Evolutionary conservation across 352 stramenopile species (phyloP), one percentile per base, ranked within the genome.

Genomic region (Phytopythium chamaehyphon): DNA sequence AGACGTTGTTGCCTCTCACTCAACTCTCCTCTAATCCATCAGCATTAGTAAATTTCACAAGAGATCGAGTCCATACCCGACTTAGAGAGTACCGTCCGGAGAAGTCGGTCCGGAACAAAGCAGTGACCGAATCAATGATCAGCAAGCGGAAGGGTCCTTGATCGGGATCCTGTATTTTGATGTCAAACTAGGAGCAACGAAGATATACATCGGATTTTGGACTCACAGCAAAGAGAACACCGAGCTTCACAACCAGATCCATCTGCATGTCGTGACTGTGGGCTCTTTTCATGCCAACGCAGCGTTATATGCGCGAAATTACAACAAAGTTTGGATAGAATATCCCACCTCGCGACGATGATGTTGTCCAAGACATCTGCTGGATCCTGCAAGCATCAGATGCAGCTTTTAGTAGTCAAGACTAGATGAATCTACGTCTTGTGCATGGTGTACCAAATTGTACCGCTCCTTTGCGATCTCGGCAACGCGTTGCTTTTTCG

Each of bases 301-400:
- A 24, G 14, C 8, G 19, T 40, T 0, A 59, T 8, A 48, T 43
- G 44, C 28, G 31, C 10, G 15, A 28, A 11, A 31, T 10, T 26
- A 1, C 6, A 18, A 14, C 1, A 26, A n/a, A 42, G n/a, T 47
- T 24, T 31, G 16, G 42, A 40, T 23, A 40, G 14, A 31, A 26
- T n/a, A 4, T 51, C 5, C 46, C 46, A 90, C 78, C 87, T 78
- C 15, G 89, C 90, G 35, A 97, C 78, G 40, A 97, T 90, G 47
- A 98, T 95, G 67, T 98, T 98, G 59, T 97, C 92, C 21, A 98
- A 72, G n/a, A 96, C 78, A 31, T 97, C 91, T 1, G 82, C 64
- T 21, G 83, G 62, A 48, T 98, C 85, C 59, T 96, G 53, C 19
- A 50, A 10, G n/a, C 8, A 5, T 0, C 1, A 15, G 6, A 40